phyloP scores from a whole-genome alignment of 2,329 filamentous ascomycete genomes.

The Aspergillus neotritici region DNA sequence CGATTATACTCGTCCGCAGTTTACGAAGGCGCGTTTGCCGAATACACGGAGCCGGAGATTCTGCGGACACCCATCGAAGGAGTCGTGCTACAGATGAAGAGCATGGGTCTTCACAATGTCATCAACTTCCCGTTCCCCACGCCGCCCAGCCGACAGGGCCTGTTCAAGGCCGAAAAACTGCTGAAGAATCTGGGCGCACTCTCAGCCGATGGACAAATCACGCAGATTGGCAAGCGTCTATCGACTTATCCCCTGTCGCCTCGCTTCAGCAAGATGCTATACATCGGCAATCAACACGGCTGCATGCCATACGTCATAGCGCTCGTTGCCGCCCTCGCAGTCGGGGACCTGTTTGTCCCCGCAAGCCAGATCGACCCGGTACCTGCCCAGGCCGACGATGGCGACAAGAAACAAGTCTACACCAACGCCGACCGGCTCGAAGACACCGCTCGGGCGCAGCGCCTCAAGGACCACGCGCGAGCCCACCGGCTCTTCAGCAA shows the following conservation, averaged over 20 bases:
- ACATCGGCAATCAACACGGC: conserved; percentile 75
- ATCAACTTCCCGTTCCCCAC: conserved; percentile 96
- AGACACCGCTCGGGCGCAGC: conserved; percentile 62
- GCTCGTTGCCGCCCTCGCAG: conserved; percentile 80
- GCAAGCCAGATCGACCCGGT: conserved; percentile 69
- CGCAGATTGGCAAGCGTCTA: conserved; percentile 71
- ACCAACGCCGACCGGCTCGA: conserved; percentile 63
- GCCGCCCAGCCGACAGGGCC: conserved; percentile 67
- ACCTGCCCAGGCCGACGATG: conserved; percentile 39
- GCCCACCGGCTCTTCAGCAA: conserved; percentile 74
- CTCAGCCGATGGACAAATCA: conserved; percentile 65
- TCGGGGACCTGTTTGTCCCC: conserved; percentile 79
- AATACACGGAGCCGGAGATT: conserved; percentile 84
- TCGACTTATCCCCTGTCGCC: conserved; percentile 86
- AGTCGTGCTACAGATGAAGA: conserved; percentile 87
- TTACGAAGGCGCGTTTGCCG: conserved; percentile 76
- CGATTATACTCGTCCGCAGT: conserved; percentile 90
- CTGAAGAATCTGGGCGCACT: conserved; percentile 81
- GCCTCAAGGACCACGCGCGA: conserved; percentile 60
- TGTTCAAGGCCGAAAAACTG: conserved; percentile 79
- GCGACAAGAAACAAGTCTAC: conserved; percentile 42
- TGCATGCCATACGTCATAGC: conserved; percentile 83
- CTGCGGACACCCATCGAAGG: conserved; percentile 87
- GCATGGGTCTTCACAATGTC: conserved; percentile 85
- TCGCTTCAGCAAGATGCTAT: conserved; percentile 84